phyloP scores from a whole-genome alignment of 2,329 filamentous ascomycete species.

The Coniochaeta ligniaria region DNA sequence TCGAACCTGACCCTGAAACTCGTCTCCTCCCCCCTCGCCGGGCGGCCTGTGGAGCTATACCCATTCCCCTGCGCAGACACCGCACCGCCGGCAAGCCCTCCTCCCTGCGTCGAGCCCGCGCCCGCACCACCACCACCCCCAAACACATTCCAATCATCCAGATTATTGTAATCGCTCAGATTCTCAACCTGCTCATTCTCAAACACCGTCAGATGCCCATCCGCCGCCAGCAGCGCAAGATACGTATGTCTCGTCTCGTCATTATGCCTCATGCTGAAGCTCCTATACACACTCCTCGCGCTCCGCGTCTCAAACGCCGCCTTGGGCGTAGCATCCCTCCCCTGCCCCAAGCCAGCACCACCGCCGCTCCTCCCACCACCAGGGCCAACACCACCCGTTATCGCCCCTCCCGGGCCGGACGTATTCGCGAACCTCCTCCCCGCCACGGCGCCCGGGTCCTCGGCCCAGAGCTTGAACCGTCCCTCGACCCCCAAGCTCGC shows the following conservation, averaged over 20 bases:
- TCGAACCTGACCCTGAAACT: slow-evolving; percentile 84
- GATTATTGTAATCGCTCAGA: slow-evolving; percentile 64
- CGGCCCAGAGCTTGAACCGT: slow-evolving; percentile 85
- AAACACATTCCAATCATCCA: slow-evolving; percentile 70
- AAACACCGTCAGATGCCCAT: slow-evolving; percentile 71
- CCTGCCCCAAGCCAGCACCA: background rate
- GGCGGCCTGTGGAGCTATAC: slow-evolving; percentile 26
- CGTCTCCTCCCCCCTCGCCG: slow-evolving; percentile 75
- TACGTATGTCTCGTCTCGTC: slow-evolving; percentile 75
- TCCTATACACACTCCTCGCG: slow-evolving; percentile 63
- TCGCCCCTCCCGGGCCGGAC: background rate
- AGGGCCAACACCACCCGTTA: background rate
- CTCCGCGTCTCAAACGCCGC: slow-evolving; percentile 50
- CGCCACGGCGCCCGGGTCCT: slow-evolving; percentile 74
- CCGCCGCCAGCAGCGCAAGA: slow-evolving; percentile 75
- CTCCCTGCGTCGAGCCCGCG: background rate
- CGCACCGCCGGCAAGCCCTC: background rate
- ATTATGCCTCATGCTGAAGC: slow-evolving; percentile 77
- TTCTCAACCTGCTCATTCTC: slow-evolving; percentile 83
- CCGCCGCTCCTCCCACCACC: background rate
- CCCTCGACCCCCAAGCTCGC: slow-evolving; percentile 87
- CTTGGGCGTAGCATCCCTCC: slow-evolving; percentile 23
- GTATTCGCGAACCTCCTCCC: slow-evolving; percentile 75
- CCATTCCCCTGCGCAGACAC: background rate
- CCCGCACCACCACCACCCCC: background rate